Percentiles rank a stretch among this genome's conserved stretches.
phyloP scores from a whole-genome alignment of 495 filamentous ascomycete species.

The Melanomma pulvis-pyrius region DNA sequence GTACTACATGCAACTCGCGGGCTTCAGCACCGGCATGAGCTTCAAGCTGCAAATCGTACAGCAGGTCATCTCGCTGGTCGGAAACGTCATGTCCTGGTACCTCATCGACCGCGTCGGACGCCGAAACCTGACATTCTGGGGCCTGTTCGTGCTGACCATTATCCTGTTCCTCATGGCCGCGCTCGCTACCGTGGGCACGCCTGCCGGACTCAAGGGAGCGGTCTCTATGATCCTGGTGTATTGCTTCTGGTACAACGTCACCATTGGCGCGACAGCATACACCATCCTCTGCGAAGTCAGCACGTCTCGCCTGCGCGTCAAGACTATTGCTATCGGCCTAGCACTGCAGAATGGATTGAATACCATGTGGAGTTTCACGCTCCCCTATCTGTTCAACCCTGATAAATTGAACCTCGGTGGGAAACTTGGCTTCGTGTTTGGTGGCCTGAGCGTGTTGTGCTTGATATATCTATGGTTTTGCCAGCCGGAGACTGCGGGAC shows the following conservation, averaged over 20 bases:
- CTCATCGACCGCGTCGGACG: conserved; percentile 56
- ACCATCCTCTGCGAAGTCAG: conserved; percentile 63
- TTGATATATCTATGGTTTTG: conserved; percentile 53
- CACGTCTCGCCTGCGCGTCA: conserved; percentile 60
- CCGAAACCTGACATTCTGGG: conserved; percentile 54
- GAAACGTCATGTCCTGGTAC: conserved; percentile 57
- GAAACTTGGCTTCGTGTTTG: conserved; percentile 69
- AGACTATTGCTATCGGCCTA: conserved; percentile 63
- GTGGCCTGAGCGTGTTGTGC: conserved; percentile 51
- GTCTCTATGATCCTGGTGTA: conserved; percentile 6
- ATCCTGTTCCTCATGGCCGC: conserved; percentile 61
- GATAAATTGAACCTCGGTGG: conserved; percentile 63
- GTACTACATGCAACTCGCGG: conserved; percentile 45
- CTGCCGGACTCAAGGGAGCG: conserved; percentile 56
- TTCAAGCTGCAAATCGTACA: conserved; percentile 44
- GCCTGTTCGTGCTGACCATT: conserved; percentile 51
- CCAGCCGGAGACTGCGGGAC: conserved; percentile 49
- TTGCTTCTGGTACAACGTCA: conserved; percentile 27
- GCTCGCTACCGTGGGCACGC: conserved; percentile 52
- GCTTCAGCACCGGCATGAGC: conserved; percentile 39
- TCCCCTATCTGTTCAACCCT: conserved; percentile 66
- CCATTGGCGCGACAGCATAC: conserved; percentile 63
- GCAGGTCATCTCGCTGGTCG: conserved; percentile 43
- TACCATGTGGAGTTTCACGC: conserved; percentile 61
- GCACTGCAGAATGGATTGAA: conserved; percentile 59